Percentiles rank a stretch among this genome's conserved stretches.
These are phyloP conservation scores for Malassezia vespertilionis DNA, from an alignment of 1,284 basidiomycete species.

Conservation along the genomic window DNA sequence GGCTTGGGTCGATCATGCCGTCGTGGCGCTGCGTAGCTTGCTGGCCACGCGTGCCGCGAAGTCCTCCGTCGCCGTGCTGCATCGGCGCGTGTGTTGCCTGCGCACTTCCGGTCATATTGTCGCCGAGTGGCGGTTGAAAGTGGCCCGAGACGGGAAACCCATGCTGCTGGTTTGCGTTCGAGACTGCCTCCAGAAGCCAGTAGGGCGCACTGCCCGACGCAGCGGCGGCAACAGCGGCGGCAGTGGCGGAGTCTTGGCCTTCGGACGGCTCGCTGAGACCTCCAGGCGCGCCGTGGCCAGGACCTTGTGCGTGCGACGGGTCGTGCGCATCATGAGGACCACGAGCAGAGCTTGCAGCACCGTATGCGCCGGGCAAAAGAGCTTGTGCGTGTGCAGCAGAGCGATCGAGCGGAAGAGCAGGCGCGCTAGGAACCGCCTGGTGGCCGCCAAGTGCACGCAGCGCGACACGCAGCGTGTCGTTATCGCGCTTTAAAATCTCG, in stretches of 20 bases:
- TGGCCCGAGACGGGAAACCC: conserved; percentile 14
- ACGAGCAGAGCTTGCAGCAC: too few relatives aligned
- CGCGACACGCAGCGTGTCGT: conserved; percentile 32
- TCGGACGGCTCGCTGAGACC: conserved; percentile 12
- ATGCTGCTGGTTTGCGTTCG: conserved; percentile 15
- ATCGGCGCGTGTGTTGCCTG: not conserved
- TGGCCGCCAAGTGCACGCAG: conserved; percentile 30
- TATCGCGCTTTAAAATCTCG: conserved; percentile 32
- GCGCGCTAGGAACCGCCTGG: conserved; percentile 16
- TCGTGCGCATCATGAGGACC: conserved; percentile 10
- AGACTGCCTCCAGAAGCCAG: conserved; percentile 19
- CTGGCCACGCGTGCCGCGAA: not conserved
- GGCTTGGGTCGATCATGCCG: conserved; percentile 17
- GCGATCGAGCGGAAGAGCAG: conserved; percentile 16
- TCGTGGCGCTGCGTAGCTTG: conserved; percentile 2
- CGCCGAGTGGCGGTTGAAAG: conserved; percentile 15
- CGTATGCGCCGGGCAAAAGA: conserved; percentile 4
- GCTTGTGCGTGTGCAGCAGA: conserved; percentile 4
- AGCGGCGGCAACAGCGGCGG: conserved; percentile 14
- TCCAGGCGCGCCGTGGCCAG: not conserved
- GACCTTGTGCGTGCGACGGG: conserved; percentile 4
- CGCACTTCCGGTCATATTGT: conserved; percentile 3
- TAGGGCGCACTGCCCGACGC: conserved; percentile 16
- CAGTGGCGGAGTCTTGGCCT: conserved; percentile 15
- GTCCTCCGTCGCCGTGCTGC: conserved; percentile 7